Evolutionary conservation across 2,329 filamentous ascomycete species (phyloP).

Genomic region (Exserohilum turcica): DNA sequence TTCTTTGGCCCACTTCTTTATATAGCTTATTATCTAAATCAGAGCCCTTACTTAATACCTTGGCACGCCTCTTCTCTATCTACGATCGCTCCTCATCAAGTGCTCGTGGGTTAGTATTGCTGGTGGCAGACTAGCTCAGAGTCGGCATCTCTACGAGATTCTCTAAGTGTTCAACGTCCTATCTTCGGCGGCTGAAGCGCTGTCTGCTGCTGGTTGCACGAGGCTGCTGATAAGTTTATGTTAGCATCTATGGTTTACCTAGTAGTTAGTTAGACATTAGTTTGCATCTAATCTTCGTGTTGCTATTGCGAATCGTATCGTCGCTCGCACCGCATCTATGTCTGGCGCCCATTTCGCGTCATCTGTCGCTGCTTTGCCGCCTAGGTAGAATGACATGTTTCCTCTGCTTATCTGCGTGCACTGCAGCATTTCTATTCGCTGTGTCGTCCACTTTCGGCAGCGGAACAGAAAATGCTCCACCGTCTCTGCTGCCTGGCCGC

Average conservation of each 20-base stretch:
- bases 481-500: too few relatives aligned
- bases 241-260: constrained; percentile 6
- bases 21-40: background rate
- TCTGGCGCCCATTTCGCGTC: too few relatives aligned
- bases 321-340: too few relatives aligned
- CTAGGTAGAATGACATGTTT: constrained; percentile 12
- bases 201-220: constrained; percentile 10
- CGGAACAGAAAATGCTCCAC: constrained; percentile 10
- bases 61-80: too few relatives aligned
- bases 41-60: constrained; percentile 6
- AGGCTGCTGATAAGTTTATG: constrained; percentile 4
- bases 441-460: constrained; percentile 9
- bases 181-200: constrained; percentile 13
- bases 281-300: constrained; percentile 7
- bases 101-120: constrained; percentile 10
- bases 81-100: background rate
- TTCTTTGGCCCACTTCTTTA: constrained; percentile 7
- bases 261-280: constrained; percentile 1
- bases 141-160: background rate
- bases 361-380: constrained; percentile 12
- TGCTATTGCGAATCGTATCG: constrained; percentile 9
- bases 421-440: constrained; percentile 9
- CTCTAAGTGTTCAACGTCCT: constrained; percentile 16
- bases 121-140: constrained; percentile 10
- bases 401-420: constrained; percentile 12